Percentiles rank a stretch among this genome's conserved stretches.
Conservation (phyloP, 2,329 filamentous ascomycete species). For the Microascus cirrosus region DNA sequence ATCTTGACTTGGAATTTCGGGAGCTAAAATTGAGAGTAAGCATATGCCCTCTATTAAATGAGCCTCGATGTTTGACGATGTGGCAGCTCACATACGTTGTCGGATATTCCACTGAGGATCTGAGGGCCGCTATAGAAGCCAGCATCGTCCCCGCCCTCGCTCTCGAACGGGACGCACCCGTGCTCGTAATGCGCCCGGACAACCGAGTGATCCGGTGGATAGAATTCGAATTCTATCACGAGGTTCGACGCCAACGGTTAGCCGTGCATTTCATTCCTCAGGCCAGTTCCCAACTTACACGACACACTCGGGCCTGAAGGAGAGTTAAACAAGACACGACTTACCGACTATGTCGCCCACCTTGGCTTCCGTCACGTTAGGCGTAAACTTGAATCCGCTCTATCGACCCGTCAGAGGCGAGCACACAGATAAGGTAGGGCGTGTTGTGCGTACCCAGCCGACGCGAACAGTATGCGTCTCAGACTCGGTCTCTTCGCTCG, state of each 20-base stretch:
- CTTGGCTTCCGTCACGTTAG: constrained; percentile 16
- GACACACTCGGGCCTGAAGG: constrained; percentile 4
- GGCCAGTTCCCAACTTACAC: not conserved
- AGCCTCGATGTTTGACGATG: not conserved
- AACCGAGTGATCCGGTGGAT: constrained; percentile 53
- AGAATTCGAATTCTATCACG: constrained; percentile 43
- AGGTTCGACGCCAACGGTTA: not conserved
- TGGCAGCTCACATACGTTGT: constrained; percentile 24
- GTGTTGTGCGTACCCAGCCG: constrained; percentile 7
- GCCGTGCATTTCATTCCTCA: not conserved
- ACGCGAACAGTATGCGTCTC: constrained; percentile 8
- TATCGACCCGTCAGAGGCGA: constrained; percentile 1
- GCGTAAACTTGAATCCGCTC: constrained; percentile 19
- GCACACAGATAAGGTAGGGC: not conserved
- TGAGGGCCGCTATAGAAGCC: constrained; percentile 44
- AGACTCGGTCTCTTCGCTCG: not conserved
- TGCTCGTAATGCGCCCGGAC: constrained; percentile 44
- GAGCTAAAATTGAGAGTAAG: constrained; percentile 15
- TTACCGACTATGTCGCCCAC: constrained; percentile 36
- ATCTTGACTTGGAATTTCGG: constrained; percentile 32
- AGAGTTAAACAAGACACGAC: constrained; percentile 4
- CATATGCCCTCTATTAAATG: not conserved
- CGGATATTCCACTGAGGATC: constrained; percentile 30
- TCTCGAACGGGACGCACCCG: constrained; percentile 55
- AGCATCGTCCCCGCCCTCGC: constrained; percentile 30